Conservation (phyloP, 306 rosid genomes). For the Carpinus fangiana region DNA sequence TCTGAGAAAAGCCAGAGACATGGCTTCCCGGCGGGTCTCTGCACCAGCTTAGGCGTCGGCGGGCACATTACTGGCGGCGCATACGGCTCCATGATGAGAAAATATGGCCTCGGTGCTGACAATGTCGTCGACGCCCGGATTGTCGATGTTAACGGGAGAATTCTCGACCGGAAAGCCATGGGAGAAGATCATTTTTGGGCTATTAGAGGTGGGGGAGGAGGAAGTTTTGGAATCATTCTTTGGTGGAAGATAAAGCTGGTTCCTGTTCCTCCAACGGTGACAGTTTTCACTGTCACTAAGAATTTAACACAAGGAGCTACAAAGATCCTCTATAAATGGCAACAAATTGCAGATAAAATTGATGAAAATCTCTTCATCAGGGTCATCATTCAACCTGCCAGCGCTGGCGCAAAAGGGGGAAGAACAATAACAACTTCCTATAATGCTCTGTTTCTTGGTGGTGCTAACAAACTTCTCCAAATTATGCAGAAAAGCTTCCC, state of each 20-base stretch:
- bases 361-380: slow-evolving; percentile 66
- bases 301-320: slow-evolving; percentile 61
- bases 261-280: slow-evolving; percentile 65
- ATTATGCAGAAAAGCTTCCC: slow-evolving; percentile 58
- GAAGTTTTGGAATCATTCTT: slow-evolving; percentile 74
- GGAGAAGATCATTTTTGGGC: slow-evolving; percentile 97
- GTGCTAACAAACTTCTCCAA: slow-evolving; percentile 43
- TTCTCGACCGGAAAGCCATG: slow-evolving; percentile 65
- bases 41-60: slow-evolving; percentile 75
- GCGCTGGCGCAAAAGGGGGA: slow-evolving; percentile 30
- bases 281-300: slow-evolving; percentile 65
- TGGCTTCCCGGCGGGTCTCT: slow-evolving; percentile 80
- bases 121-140: slow-evolving; percentile 66
- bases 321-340: slow-evolving; percentile 58
- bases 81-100: slow-evolving; percentile 81
- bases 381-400: slow-evolving; percentile 46
- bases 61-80: slow-evolving; percentile 92
- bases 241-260: slow-evolving; percentile 88
- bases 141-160: slow-evolving; percentile 48
- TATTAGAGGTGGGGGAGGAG: slow-evolving; percentile 88
- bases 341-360: slow-evolving; percentile 59
- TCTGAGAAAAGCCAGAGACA: slow-evolving; percentile 54
- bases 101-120: slow-evolving; percentile 75
- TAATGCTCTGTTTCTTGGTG: slow-evolving; percentile 69
- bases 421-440: slow-evolving; percentile 64